phyloP scores from a whole-genome alignment of 1,139 yeast genomes.

The Yamadazyma epiphylla region DNA sequence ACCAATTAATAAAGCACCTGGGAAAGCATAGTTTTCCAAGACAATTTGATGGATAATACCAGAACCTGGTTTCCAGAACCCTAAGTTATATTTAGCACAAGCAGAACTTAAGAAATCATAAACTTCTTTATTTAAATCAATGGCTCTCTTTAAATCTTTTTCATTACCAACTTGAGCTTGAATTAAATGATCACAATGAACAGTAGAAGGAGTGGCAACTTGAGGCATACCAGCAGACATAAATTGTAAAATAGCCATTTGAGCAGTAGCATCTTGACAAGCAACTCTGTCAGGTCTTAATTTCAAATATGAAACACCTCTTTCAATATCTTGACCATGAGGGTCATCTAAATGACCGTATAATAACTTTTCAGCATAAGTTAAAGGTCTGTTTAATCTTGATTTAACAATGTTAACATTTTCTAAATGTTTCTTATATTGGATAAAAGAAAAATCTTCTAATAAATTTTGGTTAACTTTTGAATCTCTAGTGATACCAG shows the following conservation, averaged over 20 bases:
- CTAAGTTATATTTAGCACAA: constrained; percentile 96
- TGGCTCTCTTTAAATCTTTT: constrained; percentile 91
- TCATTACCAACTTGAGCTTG: constrained; percentile 96
- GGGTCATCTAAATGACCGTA: constrained; percentile 97
- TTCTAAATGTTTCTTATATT: constrained; percentile 76
- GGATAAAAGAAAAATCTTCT: constrained; percentile 79
- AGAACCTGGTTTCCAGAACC: constrained; percentile 99
- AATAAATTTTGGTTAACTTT: constrained; percentile 89
- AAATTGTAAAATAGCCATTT: constrained; percentile 98
- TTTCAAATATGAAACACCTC: constrained; percentile 95
- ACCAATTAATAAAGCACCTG: constrained; percentile 96
- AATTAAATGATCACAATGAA: constrained; percentile 98
- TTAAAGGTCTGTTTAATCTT: constrained; percentile 89
- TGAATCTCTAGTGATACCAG: constrained; percentile 79
- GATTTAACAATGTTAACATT: constrained; percentile 82
- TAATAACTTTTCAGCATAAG: constrained; percentile 94
- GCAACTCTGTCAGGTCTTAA: constrained; percentile 99
- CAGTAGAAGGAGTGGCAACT: constrained; percentile 96
- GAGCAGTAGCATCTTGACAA: constrained; percentile 99
- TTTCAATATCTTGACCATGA: constrained; percentile 88
- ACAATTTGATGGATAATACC: constrained; percentile 99
- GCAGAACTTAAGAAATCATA: constrained; percentile 92
- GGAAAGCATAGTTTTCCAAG: constrained; percentile 95
- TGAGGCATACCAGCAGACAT: constrained; percentile 95
- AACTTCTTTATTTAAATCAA: constrained; percentile 91